Conservation (phyloP, 1,284 basidiomycete species). For the Thecaphora frezii region DNA sequence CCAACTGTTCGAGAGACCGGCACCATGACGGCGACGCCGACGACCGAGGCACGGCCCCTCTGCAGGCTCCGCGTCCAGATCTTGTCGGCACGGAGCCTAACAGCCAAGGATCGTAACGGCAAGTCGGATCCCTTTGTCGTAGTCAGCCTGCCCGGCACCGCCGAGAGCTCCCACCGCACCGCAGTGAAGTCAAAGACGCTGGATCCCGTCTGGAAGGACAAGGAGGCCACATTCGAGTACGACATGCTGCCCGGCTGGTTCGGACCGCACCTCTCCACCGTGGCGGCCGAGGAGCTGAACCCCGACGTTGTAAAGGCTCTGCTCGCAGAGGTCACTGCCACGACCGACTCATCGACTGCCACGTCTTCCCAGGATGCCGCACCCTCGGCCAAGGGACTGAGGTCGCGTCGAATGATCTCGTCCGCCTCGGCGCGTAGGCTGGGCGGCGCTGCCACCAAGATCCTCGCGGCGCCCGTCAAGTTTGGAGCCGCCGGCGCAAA, state of each 20-base stretch:
- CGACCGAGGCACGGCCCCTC: slow-evolving; percentile 10
- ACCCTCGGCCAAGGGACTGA: neutral
- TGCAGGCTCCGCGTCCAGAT: slow-evolving; percentile 54
- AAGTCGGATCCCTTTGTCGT: slow-evolving; percentile 55
- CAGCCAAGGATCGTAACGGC: slow-evolving; percentile 63
- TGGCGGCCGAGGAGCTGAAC: slow-evolving; percentile 23
- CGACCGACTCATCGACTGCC: neutral
- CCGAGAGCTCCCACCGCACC: slow-evolving; percentile 68
- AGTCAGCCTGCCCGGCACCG: slow-evolving; percentile 46
- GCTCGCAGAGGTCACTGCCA: neutral
- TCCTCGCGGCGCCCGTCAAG: slow-evolving; percentile 40
- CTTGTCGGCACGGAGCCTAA: slow-evolving; percentile 60
- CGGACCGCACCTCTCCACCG: slow-evolving; percentile 63
- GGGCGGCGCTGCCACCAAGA: slow-evolving; percentile 31
- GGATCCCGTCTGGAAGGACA: slow-evolving; percentile 71
- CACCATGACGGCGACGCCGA: no score
- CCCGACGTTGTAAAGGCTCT: slow-evolving; percentile 15
- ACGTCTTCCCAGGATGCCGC: no score
- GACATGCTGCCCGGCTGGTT: slow-evolving; percentile 43
- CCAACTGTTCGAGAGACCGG: no score
- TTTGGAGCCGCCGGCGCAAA: slow-evolving; percentile 45
- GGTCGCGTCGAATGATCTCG: slow-evolving; percentile 17
- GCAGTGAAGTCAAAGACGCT: slow-evolving; percentile 76
- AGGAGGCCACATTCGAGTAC: slow-evolving; percentile 43
- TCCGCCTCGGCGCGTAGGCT: slow-evolving; percentile 30